Conservation (phyloP, 352 stramenopile genomes). For the Peronospora farinosa region DNA sequence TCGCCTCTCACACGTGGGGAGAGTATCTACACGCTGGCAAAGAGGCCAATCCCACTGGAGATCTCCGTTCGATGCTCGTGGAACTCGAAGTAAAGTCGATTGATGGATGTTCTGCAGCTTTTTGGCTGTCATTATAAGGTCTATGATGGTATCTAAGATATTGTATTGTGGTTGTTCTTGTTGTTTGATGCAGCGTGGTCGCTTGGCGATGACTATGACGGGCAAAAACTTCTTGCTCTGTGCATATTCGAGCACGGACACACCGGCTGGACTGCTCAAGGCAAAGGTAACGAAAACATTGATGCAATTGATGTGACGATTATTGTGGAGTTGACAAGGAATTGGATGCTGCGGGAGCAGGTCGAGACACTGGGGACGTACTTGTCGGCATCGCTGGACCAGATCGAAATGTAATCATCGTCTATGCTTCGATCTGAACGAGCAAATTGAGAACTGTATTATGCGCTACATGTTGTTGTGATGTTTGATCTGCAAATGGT, state of each 20-base stretch:
- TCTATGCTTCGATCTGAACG: background rate
- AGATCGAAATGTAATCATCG: conserved; percentile 54
- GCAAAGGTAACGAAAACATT: conserved; percentile 38
- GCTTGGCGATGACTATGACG: conserved; percentile 55
- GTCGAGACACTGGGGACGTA: conserved; percentile 57
- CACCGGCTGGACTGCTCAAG: conserved; percentile 62
- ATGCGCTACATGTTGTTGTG: conserved; percentile 3
- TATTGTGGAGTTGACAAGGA: conserved; percentile 4
- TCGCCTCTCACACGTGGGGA: conserved; percentile 78
- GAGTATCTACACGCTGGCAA: conserved; percentile 74
- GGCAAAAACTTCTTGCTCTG: conserved; percentile 73
- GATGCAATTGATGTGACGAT: background rate
- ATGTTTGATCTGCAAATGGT: background rate
- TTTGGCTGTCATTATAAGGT: background rate
- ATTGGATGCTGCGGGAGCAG: conserved; percentile 15
- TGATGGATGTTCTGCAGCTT: background rate
- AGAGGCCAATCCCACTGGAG: conserved; percentile 49
- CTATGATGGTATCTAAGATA: background rate
- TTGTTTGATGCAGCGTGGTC: conserved; percentile 32
- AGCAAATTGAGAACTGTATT: conserved; percentile 7
- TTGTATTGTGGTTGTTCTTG: background rate
- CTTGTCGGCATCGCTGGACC: conserved; percentile 56
- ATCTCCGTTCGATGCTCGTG: conserved; percentile 60
- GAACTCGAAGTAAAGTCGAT: conserved; percentile 51
- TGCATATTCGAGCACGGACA: conserved; percentile 56